Conservation (phyloP, 495 filamentous ascomycete species). For the Aspergillus affinis region DNA sequence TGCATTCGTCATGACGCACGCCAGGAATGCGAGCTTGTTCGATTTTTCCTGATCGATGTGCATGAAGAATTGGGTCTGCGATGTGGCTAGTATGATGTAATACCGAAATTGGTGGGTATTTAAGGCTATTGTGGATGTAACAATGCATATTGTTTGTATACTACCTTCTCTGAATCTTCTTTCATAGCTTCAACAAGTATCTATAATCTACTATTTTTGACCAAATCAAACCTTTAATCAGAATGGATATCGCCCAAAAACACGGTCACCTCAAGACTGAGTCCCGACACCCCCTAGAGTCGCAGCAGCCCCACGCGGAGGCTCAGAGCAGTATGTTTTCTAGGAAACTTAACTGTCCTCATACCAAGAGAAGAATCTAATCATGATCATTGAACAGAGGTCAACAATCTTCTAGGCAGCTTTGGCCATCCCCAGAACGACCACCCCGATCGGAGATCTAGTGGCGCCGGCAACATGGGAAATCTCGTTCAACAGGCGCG, state of each 20-base stretch:
- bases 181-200: too few relatives aligned
- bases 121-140: background rate
- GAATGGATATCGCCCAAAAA: conserved; percentile 16
- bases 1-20: background rate
- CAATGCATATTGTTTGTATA: too few relatives aligned
- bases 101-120: background rate
- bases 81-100: background rate
- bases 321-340: background rate
- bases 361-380: background rate
- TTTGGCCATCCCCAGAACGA: conserved; percentile 11
- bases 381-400: background rate
- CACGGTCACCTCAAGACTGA: conserved; percentile 12
- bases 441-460: conserved; percentile 14
- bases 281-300: conserved; percentile 2
- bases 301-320: background rate
- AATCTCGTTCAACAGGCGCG: conserved; percentile 5
- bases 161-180: too few relatives aligned
- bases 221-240: background rate
- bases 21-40: background rate
- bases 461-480: conserved; percentile 12
- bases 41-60: background rate
- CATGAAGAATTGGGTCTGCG: background rate
- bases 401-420: conserved; percentile 10
- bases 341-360: background rate
- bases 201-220: background rate